phyloP scores from a whole-genome alignment of 192 early-diverging fungal genomes.

The Coemansia sp. region DNA sequence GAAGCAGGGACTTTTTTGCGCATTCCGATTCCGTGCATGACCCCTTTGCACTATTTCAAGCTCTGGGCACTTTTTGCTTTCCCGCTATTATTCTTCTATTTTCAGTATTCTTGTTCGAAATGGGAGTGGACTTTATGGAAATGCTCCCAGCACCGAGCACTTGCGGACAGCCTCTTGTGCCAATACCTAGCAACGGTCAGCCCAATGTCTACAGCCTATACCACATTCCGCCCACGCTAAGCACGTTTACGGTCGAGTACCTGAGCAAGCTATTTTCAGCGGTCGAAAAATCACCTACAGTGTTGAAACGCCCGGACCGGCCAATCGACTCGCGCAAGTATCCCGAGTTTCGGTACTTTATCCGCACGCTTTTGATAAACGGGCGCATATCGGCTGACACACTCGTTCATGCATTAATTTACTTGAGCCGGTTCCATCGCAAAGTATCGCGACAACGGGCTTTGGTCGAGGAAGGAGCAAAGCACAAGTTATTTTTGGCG shows the following conservation, averaged over 20 bases:
- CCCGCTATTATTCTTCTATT: background rate
- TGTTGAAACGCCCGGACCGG: slow-evolving; percentile 31
- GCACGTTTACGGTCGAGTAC: slow-evolving; percentile 39
- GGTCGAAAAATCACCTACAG: slow-evolving; percentile 21
- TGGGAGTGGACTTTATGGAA: background rate
- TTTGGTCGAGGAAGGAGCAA: slow-evolving; percentile 45
- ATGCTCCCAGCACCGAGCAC: slow-evolving; percentile 9
- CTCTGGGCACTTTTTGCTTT: slow-evolving; percentile 2
- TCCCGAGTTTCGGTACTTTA: slow-evolving; percentile 48
- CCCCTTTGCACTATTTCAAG: background rate
- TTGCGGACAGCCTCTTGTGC: background rate
- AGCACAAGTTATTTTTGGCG: slow-evolving; percentile 49
- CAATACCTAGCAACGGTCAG: background rate
- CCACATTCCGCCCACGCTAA: slow-evolving; percentile 42
- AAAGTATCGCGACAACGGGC: slow-evolving; percentile 25
- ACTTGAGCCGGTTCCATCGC: slow-evolving; percentile 42
- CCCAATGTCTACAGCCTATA: slow-evolving; percentile 24
- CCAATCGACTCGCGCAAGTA: slow-evolving; percentile 30
- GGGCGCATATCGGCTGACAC: slow-evolving; percentile 50
- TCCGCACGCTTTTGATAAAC: slow-evolving; percentile 46
- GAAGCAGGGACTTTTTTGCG: background rate
- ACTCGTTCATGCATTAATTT: slow-evolving; percentile 50
- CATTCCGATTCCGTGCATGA: background rate
- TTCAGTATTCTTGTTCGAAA: background rate
- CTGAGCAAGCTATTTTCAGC: slow-evolving; percentile 48